Conservation (phyloP, 2,329 filamentous ascomycete species). For the Pyricularia sp. region DNA sequence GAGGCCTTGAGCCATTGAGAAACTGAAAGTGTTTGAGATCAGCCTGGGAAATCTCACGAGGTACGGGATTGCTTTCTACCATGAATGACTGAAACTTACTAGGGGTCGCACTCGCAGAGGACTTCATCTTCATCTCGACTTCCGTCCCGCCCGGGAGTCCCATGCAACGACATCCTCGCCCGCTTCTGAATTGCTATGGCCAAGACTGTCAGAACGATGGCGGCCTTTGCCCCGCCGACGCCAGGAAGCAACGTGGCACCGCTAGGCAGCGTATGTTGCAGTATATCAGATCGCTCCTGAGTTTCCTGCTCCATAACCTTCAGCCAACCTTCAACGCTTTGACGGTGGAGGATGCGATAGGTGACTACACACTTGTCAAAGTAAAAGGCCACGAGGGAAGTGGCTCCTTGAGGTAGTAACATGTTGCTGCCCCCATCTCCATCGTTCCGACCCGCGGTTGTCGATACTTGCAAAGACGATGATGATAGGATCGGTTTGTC, state of each 20-base stretch:
- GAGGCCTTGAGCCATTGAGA: conserved; percentile 28
- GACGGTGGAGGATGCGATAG: conserved; percentile 46
- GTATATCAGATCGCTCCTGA: conserved; percentile 22
- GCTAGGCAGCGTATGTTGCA: conserved; percentile 16
- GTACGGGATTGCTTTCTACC: too few species aligned
- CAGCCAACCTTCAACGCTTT: conserved; percentile 36
- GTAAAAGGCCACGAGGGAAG: conserved; percentile 29
- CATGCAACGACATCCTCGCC: neutral
- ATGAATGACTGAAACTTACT: conserved; percentile 7
- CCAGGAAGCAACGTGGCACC: conserved; percentile 7
- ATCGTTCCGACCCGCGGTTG: too few species aligned
- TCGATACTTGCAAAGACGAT: conserved; percentile 2
- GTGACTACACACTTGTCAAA: conserved; percentile 52
- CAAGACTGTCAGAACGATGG: conserved; percentile 36
- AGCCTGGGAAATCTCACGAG: conserved; percentile 2
- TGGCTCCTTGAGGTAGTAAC: conserved; percentile 10
- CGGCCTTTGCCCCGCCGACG: conserved; percentile 33
- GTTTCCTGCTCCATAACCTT: neutral
- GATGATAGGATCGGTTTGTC: conserved; percentile 18
- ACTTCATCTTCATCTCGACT: conserved; percentile 29
- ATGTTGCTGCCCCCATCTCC: conserved; percentile 7
- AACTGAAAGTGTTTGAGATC: conserved; percentile 17
- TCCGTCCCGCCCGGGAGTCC: neutral
- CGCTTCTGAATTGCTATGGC: conserved; percentile 29
- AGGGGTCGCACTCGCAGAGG: neutral